A percentile compares a stretch with the other conserved stretches of the same genome.
Conservation (phyloP, 345 rosid genomes). For the Atalantia buxifolia region DNA sequence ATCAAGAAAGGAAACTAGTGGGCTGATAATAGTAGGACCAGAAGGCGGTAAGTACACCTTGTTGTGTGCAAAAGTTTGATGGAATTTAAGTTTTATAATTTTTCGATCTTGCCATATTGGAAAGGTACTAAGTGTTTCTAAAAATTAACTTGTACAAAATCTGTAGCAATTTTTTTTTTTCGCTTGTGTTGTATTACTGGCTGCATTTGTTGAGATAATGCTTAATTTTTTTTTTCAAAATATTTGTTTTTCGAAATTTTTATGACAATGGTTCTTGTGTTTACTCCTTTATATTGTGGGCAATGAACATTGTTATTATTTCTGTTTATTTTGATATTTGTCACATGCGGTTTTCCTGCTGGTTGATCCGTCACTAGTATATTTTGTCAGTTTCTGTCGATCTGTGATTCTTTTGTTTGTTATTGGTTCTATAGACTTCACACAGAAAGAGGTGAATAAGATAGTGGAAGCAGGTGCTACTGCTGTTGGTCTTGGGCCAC, state of each 20-base stretch:
- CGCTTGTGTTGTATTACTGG: not conserved
- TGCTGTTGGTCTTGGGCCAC: slow-evolving; percentile 80
- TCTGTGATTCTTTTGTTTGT: not conserved
- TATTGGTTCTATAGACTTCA: slow-evolving; percentile 39
- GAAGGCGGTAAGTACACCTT: slow-evolving; percentile 68
- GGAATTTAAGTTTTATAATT: not conserved
- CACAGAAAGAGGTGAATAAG: slow-evolving; percentile 53
- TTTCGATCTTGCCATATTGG: not conserved
- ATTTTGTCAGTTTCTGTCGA: not conserved
- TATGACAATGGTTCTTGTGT: not conserved
- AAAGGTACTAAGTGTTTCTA: not conserved
- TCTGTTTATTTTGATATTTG: not conserved
- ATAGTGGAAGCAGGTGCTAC: slow-evolving; percentile 66
- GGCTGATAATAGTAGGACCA: slow-evolving; percentile 72
- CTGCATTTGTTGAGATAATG: not conserved
- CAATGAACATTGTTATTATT: not conserved
- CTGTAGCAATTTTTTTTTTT: not conserved
- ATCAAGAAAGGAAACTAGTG: slow-evolving; percentile 43
- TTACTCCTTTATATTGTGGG: not conserved
- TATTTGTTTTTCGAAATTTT: not conserved
- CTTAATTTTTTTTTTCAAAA: not conserved
- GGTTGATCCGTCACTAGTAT: not conserved
- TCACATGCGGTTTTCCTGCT: not conserved
- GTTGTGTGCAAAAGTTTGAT: not conserved
- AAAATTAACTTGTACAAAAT: not conserved